These are phyloP conservation scores for Geoglossum glabrum DNA, from an alignment of 495 filamentous ascomycete genomes.

Conservation along the genomic window DNA sequence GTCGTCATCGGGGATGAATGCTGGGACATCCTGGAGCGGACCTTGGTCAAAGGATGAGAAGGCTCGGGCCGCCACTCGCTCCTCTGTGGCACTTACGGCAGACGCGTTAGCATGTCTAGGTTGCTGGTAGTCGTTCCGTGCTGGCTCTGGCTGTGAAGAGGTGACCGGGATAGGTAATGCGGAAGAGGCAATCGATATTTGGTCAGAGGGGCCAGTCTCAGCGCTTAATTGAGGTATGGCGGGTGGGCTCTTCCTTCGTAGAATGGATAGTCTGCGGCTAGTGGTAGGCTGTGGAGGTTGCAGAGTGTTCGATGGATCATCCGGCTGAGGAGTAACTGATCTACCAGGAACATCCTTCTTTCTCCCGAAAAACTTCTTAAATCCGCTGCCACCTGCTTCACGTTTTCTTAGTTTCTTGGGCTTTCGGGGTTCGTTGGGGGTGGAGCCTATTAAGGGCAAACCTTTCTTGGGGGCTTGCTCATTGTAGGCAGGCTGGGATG, in stretches of 20 bases:
- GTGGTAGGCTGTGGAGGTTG: background rate
- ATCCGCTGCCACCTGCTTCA: slow-evolving; percentile 22
- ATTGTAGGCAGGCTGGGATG: slow-evolving; percentile 27
- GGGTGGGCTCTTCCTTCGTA: slow-evolving; percentile 12
- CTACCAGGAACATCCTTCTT: slow-evolving; percentile 3
- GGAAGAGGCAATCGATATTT: background rate
- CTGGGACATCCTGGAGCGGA: slow-evolving; percentile 67
- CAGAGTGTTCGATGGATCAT: background rate
- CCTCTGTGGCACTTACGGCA: slow-evolving; percentile 43
- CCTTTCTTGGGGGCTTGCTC: slow-evolving; percentile 14
- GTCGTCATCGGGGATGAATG: slow-evolving; percentile 56
- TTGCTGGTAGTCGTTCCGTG: slow-evolving; percentile 7
- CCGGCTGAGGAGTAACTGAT: slow-evolving; percentile 2
- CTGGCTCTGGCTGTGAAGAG: slow-evolving; percentile 7
- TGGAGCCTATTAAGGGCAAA: background rate
- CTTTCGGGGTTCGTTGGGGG: slow-evolving; percentile 10
- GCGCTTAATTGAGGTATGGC: background rate
- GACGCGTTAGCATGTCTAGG: slow-evolving; percentile 27
- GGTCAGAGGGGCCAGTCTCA: background rate
- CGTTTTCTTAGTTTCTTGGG: slow-evolving; percentile 35
- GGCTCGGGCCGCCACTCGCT: slow-evolving; percentile 41
- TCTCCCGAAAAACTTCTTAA: slow-evolving; percentile 44
- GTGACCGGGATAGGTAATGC: background rate
- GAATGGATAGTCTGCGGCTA: slow-evolving; percentile 10
- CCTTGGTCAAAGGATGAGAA: slow-evolving; percentile 84